phyloP scores from a whole-genome alignment of 2,329 filamentous ascomycete genomes.

The Chaetomium sp. region DNA sequence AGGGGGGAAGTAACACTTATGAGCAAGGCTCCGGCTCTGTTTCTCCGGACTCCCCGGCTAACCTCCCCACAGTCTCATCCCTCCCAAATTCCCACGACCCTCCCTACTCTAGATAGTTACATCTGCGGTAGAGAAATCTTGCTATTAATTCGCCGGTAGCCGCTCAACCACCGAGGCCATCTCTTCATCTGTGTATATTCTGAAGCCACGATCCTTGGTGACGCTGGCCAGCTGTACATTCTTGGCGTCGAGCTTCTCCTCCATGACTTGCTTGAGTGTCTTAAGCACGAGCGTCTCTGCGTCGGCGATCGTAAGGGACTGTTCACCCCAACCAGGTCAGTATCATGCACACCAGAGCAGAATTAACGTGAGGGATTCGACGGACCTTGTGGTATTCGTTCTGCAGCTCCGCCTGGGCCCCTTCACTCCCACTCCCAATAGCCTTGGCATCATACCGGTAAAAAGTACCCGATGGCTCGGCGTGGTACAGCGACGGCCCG shows the following conservation, averaged over 20 bases:
- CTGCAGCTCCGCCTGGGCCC: constrained; percentile 94
- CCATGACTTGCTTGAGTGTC: constrained; percentile 99
- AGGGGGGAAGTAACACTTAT: no score
- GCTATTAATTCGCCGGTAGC: constrained; percentile 57
- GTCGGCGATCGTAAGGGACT: constrained; percentile 85
- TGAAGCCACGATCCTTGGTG: constrained; percentile 95
- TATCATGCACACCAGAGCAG: not conserved
- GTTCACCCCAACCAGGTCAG: not conserved
- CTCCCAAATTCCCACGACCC: no score
- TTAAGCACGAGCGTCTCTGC: constrained; percentile 94
- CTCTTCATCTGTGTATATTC: constrained; percentile 96
- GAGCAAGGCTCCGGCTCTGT: no score
- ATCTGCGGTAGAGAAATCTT: no score
- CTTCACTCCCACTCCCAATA: constrained; percentile 94
- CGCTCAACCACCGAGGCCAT: constrained; percentile 90
- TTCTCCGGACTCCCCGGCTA: no score
- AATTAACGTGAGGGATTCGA: not conserved
- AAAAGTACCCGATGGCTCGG: constrained; percentile 95
- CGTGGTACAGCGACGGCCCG: constrained; percentile 93
- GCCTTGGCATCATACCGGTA: constrained; percentile 99
- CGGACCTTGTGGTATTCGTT: constrained; percentile 91
- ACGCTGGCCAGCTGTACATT: constrained; percentile 98
- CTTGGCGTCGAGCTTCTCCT: constrained; percentile 98
- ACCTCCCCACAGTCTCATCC: no score
- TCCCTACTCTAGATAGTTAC: no score